phyloP scores from a whole-genome alignment of 129 eudicot species.

The Kitagawia praeruptora region DNA sequence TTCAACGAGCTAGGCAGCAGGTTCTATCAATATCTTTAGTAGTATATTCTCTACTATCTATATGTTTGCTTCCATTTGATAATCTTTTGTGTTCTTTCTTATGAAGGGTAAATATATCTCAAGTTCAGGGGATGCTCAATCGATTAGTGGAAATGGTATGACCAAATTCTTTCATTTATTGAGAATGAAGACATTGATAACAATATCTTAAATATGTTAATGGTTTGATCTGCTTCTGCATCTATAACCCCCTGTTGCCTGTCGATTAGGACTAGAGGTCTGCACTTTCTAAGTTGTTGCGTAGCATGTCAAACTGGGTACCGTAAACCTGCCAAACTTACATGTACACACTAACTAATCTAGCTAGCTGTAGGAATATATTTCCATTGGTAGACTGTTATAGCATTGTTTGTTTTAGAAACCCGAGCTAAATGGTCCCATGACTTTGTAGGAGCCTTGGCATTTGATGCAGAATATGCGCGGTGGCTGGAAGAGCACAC shows the following conservation, averaged over 20 bases:
- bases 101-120: slow-evolving; percentile 82
- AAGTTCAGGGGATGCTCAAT: slow-evolving; percentile 79
- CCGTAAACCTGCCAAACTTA: background rate
- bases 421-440: background rate
- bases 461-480: slow-evolving; percentile 84
- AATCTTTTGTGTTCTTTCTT: slow-evolving; percentile 10
- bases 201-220: background rate
- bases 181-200: background rate
- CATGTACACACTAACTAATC: background rate
- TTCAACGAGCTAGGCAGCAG: slow-evolving; percentile 98
- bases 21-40: slow-evolving; percentile 24
- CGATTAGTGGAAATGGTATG: slow-evolving; percentile 83
- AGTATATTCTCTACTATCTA: background rate
- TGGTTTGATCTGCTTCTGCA: background rate
- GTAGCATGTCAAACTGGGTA: background rate
- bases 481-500: slow-evolving; percentile 94
- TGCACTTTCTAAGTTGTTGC: background rate
- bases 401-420: background rate
- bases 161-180: background rate
- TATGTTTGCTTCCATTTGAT: slow-evolving; percentile 7
- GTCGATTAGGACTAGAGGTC: background rate
- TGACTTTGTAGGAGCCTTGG: slow-evolving; percentile 64
- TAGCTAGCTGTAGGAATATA: background rate
- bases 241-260: background rate
- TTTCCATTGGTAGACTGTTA: background rate